A percentile compares a stretch with the other conserved stretches of the same genome.
These are phyloP conservation scores for Botrytis medusae DNA, from an alignment of 2,329 filamentous ascomycete genomes.

Conservation along the genomic window DNA sequence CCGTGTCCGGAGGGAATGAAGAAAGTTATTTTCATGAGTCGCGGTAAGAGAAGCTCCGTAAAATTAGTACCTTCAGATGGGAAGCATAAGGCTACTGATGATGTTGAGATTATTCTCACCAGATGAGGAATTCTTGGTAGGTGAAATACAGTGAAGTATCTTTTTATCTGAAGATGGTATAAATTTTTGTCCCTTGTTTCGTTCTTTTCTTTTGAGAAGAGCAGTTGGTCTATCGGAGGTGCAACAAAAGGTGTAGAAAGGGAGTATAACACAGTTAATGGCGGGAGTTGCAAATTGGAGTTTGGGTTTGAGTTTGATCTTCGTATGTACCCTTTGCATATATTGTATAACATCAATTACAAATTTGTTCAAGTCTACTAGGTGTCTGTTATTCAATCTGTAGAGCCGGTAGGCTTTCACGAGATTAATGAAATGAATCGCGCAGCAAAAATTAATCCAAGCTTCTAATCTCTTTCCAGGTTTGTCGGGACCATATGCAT, in stretches of 20 bases:
- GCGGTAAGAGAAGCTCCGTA: conserved; percentile 14
- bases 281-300: not conserved
- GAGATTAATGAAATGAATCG: not conserved
- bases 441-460: not conserved
- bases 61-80: conserved; percentile 10
- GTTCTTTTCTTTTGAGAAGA: not conserved
- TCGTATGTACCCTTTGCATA: not conserved
- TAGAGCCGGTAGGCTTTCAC: not conserved
- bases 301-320: not conserved
- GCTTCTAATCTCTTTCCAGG: not conserved
- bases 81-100: not conserved
- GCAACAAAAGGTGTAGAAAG: not conserved
- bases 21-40: conserved; percentile 9
- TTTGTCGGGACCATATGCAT: not conserved
- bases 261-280: not conserved
- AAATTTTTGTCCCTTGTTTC: no score
- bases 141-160: not conserved
- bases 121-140: not conserved
- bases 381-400: not conserved
- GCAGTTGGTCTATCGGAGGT: not conserved
- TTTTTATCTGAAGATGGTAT: not conserved
- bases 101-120: conserved; percentile 12
- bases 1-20: not conserved
- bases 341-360: not conserved
- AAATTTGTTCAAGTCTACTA: not conserved